Evolutionary conservation across 352 stramenopile genomes (phyloP), one percentile per base, ranked within the genome.

Genomic region (Phytophthora pluvialis): DNA sequence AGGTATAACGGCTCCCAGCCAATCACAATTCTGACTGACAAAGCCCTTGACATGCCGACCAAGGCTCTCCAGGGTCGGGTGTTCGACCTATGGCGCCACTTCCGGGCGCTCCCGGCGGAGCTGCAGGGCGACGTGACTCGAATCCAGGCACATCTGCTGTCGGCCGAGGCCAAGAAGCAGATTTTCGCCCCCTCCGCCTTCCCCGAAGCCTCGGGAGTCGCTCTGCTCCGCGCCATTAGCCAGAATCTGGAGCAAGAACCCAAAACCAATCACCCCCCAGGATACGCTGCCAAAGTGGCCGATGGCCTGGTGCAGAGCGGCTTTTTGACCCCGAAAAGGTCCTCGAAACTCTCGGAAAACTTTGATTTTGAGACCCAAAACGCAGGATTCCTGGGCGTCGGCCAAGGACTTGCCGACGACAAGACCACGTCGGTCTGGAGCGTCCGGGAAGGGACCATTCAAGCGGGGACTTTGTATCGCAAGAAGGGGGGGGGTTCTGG

Each of bases 51-150:
- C n/a, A n/a, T n/a, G n/a, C n/a, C 10, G 12, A 52, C 46, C 32
- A 67, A 67, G 36, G 70, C 67, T 40, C 66, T 76, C n/a, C 57
- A 76, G 13, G 71, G 71, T 25, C 67, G 71, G n/a, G 71, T 76
- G 42, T 81, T 81, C 45, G 73, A 78, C 48, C 57, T 71, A 33
- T 76, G 53, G 62, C 64, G 65, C 31, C 65, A 69, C 55, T 78
- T 76, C 53, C 68, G 76, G 56, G 57, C 66, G 32, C 65, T 78
- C 4, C 56, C 67, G 25, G 50, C 48, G 12, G 54, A 59, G 28
- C 40, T 73, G 13, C 59, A 63, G 40, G 26, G 45, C 11, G 67
- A 75, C 7, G 61, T 71, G 18, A 56, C 8, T 39, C 48, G 32
- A 11, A 42, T 68, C 10, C 67, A 39, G 15, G 31, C 48, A 8